phyloP scores from a whole-genome alignment of 805 yeast genomes.

The Candida parachauliodes region DNA sequence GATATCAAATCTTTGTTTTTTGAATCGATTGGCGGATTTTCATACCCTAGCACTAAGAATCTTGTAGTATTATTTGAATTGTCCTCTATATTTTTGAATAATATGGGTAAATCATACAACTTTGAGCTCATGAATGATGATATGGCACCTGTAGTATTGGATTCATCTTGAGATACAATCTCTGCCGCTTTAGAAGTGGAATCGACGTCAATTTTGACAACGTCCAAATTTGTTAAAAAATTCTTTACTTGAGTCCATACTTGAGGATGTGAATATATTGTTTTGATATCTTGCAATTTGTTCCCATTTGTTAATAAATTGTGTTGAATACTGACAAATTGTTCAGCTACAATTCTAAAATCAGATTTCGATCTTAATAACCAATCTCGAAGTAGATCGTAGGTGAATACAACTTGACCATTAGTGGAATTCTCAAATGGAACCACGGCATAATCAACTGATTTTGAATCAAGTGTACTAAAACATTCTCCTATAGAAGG shows the following conservation, averaged over 20 bases:
- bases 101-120: slow-evolving; percentile 54
- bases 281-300: slow-evolving; percentile 43
- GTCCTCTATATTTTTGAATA: slow-evolving; percentile 64
- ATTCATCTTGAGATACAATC: slow-evolving; percentile 40
- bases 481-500: slow-evolving; percentile 61
- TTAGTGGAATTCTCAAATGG: slow-evolving; percentile 95
- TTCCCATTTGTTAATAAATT: slow-evolving; percentile 53
- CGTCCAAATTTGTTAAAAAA: slow-evolving; percentile 42
- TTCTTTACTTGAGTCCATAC: slow-evolving; percentile 90
- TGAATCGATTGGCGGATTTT: slow-evolving; percentile 8
- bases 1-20: slow-evolving; percentile 33
- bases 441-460: slow-evolving; percentile 68
- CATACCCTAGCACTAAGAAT: slow-evolving; percentile 61
- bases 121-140: slow-evolving; percentile 68
- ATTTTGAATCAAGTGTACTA: slow-evolving; percentile 38
- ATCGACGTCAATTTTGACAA: slow-evolving; percentile 52
- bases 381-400: slow-evolving; percentile 76
- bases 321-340: slow-evolving; percentile 80
- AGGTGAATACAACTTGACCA: slow-evolving; percentile 86
- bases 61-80: slow-evolving; percentile 76
- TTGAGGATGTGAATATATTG: slow-evolving; percentile 90
- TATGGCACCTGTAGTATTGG: slow-evolving; percentile 58
- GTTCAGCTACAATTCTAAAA: slow-evolving; percentile 67
- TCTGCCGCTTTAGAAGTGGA: slow-evolving; percentile 89
- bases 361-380: slow-evolving; percentile 25